Base-by-base conservation (phyloP, 306 rosid species). In the Vigna reflexopilosa region DNA sequence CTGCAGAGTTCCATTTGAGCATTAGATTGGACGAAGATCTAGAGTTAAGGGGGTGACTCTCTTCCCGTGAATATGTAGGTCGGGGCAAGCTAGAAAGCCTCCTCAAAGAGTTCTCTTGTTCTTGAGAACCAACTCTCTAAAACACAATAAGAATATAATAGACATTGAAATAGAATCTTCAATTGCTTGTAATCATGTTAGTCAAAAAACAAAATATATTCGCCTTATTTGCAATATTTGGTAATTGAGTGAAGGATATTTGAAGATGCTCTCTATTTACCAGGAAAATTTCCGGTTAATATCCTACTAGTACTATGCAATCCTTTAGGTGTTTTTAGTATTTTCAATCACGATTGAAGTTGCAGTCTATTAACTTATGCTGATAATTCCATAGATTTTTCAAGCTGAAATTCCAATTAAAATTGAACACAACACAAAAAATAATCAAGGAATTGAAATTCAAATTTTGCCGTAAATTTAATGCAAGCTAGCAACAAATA, bases 41-140 rank as follows among this genome's bases (percentile, higher is more conserved):
- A 45, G 90, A 70, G 74, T 85, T 77, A 52, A 77, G 90, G 67
- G 91, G 82, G 73, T 87, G 99, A 82, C 89, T 87, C 58, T 93
- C 99, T 63, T 96, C 99, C 63, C 89, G 85, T 44, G 91, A 67
- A 85, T 82, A 87, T 74, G 88, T 72, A 62, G 66, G 70, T 26
- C 81, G 90, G 61, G 96, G 89, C 81, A 93, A 84, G 88, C 85
- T 83, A 63, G 89, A 57, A 70, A 79, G 56, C 87, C 81, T 96
- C 91, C 83, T 90, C 55, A 75, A 77, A 51, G 96, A 84, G 84
- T 85, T 93, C 77, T 86, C 97, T 58, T 87, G 89, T 81, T 93
- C 97, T 89, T 91, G 97, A 78, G 98, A 91, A 72, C 91, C 69
- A 78, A 85, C 34, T 85, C 97, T 88, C 96, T 96, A 81, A 79